phyloP scores from a whole-genome alignment of 495 filamentous ascomycete species.

The Penicillium canariense region DNA sequence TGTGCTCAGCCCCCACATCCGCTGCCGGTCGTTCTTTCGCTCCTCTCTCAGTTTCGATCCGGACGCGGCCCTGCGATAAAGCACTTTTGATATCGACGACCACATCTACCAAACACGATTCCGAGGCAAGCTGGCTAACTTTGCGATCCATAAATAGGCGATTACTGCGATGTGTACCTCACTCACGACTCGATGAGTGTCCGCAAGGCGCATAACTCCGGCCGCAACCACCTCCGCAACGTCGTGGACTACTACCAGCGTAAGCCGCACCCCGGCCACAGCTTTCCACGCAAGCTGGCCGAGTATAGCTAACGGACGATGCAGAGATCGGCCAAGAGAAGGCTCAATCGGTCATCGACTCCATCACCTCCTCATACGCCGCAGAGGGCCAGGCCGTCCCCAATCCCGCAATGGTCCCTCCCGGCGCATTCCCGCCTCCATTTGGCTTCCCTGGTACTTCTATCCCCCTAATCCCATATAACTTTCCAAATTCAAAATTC shows the following conservation, averaged over 20 bases:
- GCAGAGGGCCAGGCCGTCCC: conserved; percentile 83
- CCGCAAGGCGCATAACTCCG: conserved; percentile 95
- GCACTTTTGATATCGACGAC: conserved; percentile 2
- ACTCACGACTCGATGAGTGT: conserved; percentile 99
- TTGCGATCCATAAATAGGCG: conserved; percentile 57
- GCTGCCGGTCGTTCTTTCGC: neutral
- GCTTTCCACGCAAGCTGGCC: neutral
- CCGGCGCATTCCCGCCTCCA: conserved; percentile 48
- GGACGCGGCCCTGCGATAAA: conserved; percentile 10
- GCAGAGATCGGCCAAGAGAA: conserved; percentile 97
- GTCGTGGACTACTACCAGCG: conserved; percentile 98
- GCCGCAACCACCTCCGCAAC: conserved; percentile 93
- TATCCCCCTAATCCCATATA: neutral
- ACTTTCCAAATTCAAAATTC: neutral
- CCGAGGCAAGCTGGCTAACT: conserved; percentile 7
- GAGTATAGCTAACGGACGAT: conserved; percentile 7
- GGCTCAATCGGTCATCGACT: conserved; percentile 96
- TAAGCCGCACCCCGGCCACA: conserved; percentile 36
- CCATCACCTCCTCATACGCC: conserved; percentile 90
- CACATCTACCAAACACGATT: neutral
- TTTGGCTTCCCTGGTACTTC: conserved; percentile 57
- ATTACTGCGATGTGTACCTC: conserved; percentile 99
- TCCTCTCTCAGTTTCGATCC: conserved; percentile 11
- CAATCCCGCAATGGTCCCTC: conserved; percentile 73
- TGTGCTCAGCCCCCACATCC: neutral